phyloP scores from a whole-genome alignment of 208 protist species.

The Trypanosoma melophagium region DNA sequence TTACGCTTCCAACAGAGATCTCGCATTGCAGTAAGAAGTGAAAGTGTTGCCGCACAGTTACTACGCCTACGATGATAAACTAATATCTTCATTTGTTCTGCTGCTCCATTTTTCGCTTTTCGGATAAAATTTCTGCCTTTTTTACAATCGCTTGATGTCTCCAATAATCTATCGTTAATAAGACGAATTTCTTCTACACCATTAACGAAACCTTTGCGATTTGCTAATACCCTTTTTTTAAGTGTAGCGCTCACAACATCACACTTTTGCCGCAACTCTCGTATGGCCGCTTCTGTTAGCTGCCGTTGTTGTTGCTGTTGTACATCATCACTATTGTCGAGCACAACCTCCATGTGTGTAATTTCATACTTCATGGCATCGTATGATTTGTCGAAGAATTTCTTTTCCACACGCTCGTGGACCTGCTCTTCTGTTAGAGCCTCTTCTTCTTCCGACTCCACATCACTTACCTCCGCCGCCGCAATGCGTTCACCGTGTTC shows the following conservation, averaged over 20 bases:
- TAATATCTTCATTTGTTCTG: slow-evolving; percentile 56
- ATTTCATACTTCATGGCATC: slow-evolving; percentile 72
- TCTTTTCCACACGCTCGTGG: slow-evolving; percentile 76
- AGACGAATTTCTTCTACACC: slow-evolving; percentile 70
- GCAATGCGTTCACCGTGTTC: slow-evolving; percentile 30
- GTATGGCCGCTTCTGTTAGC: slow-evolving; percentile 53
- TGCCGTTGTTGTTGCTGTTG: slow-evolving; percentile 43
- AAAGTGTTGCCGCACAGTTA: slow-evolving; percentile 50
- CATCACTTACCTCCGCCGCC: slow-evolving; percentile 39
- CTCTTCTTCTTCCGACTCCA: slow-evolving; percentile 63
- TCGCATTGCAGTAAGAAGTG: slow-evolving; percentile 67
- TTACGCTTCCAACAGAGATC: slow-evolving; percentile 50
- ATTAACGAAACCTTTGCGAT: slow-evolving; percentile 71
- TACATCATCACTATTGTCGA: slow-evolving; percentile 52
- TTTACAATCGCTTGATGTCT: slow-evolving; percentile 85
- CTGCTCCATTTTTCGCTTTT: slow-evolving; percentile 52
- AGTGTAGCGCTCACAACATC: slow-evolving; percentile 79
- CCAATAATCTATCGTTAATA: slow-evolving; percentile 74
- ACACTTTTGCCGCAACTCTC: slow-evolving; percentile 64
- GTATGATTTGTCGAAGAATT: slow-evolving; percentile 85
- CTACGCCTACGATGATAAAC: slow-evolving; percentile 47
- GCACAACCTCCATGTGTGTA: slow-evolving; percentile 56
- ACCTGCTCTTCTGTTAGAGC: slow-evolving; percentile 81
- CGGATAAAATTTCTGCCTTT: slow-evolving; percentile 67
- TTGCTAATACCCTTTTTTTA: slow-evolving; percentile 74